Evolutionary conservation across 177 flowering plant genomes (phyloP).

Genomic region (Telopea speciosissima): DNA sequence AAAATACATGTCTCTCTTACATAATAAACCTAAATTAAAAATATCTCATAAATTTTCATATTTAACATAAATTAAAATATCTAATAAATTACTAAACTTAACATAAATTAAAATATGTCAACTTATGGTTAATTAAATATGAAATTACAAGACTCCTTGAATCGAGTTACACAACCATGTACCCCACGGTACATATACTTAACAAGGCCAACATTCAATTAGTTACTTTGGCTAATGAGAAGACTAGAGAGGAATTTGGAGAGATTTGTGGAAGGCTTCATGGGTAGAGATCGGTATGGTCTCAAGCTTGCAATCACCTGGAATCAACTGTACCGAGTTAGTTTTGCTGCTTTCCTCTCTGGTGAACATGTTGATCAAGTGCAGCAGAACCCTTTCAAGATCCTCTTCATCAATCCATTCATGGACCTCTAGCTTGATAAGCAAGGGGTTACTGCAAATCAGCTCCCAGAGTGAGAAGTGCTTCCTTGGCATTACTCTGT

Average conservation of each 20-base stretch:
- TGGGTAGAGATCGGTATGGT: conserved; percentile 23
- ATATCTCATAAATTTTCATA: too few species aligned
- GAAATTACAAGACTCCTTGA: too few species aligned
- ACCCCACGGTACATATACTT: too few species aligned
- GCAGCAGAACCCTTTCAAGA: conserved; percentile 41
- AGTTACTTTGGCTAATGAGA: too few species aligned
- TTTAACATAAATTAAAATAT: too few species aligned
- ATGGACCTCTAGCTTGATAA: conserved; percentile 49
- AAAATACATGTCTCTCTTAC: too few species aligned
- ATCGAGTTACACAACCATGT: too few species aligned
- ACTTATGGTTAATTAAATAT: too few species aligned
- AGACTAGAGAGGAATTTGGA: conserved; percentile 3
- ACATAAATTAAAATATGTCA: too few species aligned
- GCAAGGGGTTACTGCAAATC: conserved; percentile 29
- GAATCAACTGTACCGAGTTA: conserved; percentile 13
- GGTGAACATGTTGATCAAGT: conserved; percentile 28
- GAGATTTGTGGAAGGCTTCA: conserved; percentile 27
- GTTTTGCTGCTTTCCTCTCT: conserved; percentile 14
- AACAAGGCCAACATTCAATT: too few species aligned
- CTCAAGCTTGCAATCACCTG: conserved; percentile 41
- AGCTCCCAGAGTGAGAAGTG: conserved; percentile 50
- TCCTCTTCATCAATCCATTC: conserved; percentile 72
- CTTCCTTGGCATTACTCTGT: conserved; percentile 78
- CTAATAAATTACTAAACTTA: too few species aligned
- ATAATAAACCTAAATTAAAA: too few species aligned